Conservation (phyloP, 345 rosid genomes). For the Ceriops tagal region DNA sequence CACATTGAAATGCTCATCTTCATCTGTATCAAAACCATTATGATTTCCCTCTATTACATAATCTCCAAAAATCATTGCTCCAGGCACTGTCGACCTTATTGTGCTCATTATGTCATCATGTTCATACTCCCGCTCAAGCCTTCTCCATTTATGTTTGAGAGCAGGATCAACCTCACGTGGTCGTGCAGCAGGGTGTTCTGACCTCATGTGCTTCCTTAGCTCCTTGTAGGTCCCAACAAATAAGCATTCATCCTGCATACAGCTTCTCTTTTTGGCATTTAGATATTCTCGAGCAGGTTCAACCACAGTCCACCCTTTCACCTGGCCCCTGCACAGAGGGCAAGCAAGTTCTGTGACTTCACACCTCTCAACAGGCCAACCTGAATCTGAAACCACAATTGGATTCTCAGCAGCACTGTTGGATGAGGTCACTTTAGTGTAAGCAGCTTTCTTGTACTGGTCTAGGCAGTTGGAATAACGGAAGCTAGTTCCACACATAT, state of each 20-base stretch:
- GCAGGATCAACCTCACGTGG: conserved; percentile 82
- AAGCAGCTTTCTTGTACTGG: conserved; percentile 85
- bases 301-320: conserved; percentile 96
- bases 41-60: conserved; percentile 69
- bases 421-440: conserved; percentile 51
- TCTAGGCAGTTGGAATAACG: conserved; percentile 94
- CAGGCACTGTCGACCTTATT: conserved; percentile 81
- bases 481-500: conserved; percentile 97
- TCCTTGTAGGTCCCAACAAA: conserved; percentile 77
- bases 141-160: conserved; percentile 83
- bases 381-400: conserved; percentile 27
- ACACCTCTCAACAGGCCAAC: conserved; percentile 42
- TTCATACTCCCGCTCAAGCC: conserved; percentile 71
- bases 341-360: conserved; percentile 66
- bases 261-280: conserved; percentile 71
- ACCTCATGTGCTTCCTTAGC: conserved; percentile 86
- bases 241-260: conserved; percentile 89
- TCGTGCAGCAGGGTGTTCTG: conserved; percentile 67
- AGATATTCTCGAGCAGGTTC: conserved; percentile 76
- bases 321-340: conserved; percentile 96
- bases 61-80: conserved; percentile 81
- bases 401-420: conserved; percentile 30
- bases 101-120: conserved; percentile 71
- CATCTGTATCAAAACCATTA: conserved; percentile 48
- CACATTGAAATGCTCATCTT: conserved; percentile 32